Evolutionary conservation across 306 rosid species (phyloP).

Genomic region (Elaeagnus macrophylla): DNA sequence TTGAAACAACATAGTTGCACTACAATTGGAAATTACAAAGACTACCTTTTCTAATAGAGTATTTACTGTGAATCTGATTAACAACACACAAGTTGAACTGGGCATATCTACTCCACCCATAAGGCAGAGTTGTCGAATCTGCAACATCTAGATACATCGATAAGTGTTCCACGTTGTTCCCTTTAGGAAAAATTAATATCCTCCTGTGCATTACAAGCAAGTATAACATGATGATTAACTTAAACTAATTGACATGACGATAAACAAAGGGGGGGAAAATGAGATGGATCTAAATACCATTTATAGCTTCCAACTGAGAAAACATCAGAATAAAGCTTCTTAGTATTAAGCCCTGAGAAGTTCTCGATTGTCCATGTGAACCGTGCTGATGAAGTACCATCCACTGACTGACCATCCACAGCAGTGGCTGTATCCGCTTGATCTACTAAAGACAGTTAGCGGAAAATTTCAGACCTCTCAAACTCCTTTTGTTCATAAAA

Average conservation of each 20-base stretch:
- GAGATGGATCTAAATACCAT: conserved; percentile 16
- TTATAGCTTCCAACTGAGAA: conserved; percentile 31
- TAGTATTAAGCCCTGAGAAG: conserved; percentile 24
- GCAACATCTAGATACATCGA: conserved; percentile 37
- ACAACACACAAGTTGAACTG: conserved; percentile 29
- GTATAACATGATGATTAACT: neutral
- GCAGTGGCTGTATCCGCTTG: conserved; percentile 23
- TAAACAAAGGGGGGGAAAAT: neutral
- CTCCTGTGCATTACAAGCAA: conserved; percentile 18
- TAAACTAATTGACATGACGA: neutral
- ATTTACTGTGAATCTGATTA: conserved; percentile 23
- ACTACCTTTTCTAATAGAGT: conserved; percentile 30
- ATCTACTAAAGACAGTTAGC: conserved; percentile 11
- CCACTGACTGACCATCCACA: conserved; percentile 8
- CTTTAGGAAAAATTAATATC: conserved; percentile 29
- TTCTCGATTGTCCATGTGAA: conserved; percentile 31
- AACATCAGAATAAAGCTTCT: conserved; percentile 25
- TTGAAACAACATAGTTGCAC: neutral
- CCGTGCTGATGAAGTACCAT: conserved; percentile 26
- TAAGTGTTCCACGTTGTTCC: conserved; percentile 31
- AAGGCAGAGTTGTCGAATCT: conserved; percentile 23
- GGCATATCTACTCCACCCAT: conserved; percentile 34
- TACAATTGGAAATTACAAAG: neutral
- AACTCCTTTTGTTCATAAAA: neutral
- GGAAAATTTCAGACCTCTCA: neutral